Conservation (phyloP, 306 rosid genomes). For the Cercis canadensis region DNA sequence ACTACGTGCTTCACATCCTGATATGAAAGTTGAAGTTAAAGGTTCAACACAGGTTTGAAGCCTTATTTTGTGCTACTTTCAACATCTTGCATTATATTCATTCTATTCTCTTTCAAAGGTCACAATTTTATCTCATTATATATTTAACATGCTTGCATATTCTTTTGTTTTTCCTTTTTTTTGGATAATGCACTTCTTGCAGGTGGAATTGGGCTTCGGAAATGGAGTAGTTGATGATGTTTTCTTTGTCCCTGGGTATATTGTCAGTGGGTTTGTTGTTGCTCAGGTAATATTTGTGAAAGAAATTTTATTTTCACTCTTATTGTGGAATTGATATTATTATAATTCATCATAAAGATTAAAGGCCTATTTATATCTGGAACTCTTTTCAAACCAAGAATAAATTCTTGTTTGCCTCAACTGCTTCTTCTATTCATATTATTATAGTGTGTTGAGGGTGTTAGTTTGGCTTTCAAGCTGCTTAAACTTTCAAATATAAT, state of each 20-base stretch:
- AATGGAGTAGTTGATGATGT: conserved; percentile 66
- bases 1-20: conserved; percentile 78
- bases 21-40: conserved; percentile 75
- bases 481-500: conserved; percentile 23
- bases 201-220: conserved; percentile 93
- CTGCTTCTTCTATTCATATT: conserved; percentile 31
- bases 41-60: conserved; percentile 78
- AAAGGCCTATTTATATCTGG: neutral
- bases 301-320: conserved; percentile 12
- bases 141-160: conserved; percentile 30
- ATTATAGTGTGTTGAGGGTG: conserved; percentile 20
- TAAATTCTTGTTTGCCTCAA: conserved; percentile 34
- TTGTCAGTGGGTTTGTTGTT: conserved; percentile 82
- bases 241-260: conserved; percentile 86
- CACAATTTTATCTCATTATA: conserved; percentile 11
- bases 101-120: conserved; percentile 18
- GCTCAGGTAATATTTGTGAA: conserved; percentile 79
- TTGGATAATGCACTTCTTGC: conserved; percentile 46
- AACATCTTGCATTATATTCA: conserved; percentile 28
- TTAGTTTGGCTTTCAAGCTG: conserved; percentile 17
- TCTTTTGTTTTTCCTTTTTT: conserved; percentile 33
- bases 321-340: conserved; percentile 6
- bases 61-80: conserved; percentile 32
- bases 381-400: conserved; percentile 7
- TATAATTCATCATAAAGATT: neutral